Evolutionary conservation across 305 asterid species (phyloP).

Genomic region (Solanum chacoense): DNA sequence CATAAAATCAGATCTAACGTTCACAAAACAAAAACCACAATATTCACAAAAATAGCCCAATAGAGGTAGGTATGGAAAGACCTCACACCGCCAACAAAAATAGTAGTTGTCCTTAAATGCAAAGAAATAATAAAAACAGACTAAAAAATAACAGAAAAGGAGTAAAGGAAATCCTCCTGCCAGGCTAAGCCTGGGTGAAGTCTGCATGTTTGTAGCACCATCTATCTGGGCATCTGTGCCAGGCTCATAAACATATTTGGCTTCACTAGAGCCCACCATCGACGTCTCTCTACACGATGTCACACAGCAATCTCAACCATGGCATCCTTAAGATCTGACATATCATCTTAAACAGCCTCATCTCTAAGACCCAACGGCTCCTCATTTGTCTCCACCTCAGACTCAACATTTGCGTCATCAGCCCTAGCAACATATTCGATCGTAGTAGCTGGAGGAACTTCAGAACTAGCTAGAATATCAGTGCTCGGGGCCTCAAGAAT

Average conservation of each 20-base stretch:
- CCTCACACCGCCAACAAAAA: too few relatives aligned
- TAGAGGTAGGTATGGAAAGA: too few relatives aligned
- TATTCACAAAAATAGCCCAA: too few relatives aligned
- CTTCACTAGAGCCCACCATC: background rate
- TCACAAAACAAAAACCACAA: too few relatives aligned
- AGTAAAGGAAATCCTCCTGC: too few relatives aligned
- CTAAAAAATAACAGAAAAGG: too few relatives aligned
- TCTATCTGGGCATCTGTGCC: too few relatives aligned
- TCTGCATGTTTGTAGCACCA: too few relatives aligned
- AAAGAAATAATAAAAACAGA: too few relatives aligned
- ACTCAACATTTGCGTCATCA: background rate
- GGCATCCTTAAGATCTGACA: background rate
- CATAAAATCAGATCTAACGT: too few relatives aligned
- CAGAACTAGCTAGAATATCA: background rate
- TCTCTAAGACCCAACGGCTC: background rate
- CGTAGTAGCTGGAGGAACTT: background rate
- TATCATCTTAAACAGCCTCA: background rate
- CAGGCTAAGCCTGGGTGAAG: background rate
- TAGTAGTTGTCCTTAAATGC: too few relatives aligned
- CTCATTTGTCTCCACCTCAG: background rate
- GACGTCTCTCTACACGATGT: background rate
- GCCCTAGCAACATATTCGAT: background rate
- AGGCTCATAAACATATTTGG: background rate
- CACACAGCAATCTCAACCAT: background rate
- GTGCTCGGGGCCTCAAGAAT: background rate